These are phyloP conservation scores for Botrytis cinerea DNA, from an alignment of 2,329 filamentous ascomycete genomes.

Conservation along the genomic window DNA sequence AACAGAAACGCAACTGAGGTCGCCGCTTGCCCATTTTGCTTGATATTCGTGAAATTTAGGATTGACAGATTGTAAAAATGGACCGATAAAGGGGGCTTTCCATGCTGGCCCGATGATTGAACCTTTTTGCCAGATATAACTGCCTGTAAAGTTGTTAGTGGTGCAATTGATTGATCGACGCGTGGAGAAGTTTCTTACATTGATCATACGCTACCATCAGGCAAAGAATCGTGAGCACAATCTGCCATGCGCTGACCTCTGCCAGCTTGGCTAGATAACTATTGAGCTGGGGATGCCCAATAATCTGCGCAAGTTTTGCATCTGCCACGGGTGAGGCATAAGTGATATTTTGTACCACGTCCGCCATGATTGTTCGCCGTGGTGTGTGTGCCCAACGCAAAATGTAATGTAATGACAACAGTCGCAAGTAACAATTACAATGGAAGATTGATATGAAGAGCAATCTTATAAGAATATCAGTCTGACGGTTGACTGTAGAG, in stretches of 20 bases:
- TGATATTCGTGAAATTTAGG: conserved; percentile 91
- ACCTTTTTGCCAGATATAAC: conserved; percentile 74
- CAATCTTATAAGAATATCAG: neutral
- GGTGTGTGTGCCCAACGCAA: neutral
- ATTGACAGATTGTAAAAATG: conserved; percentile 88
- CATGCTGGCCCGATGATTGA: conserved; percentile 71
- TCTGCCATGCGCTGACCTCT: conserved; percentile 58
- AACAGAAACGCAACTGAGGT: conserved; percentile 94
- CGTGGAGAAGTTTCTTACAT: conserved; percentile 56
- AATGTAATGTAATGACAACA: neutral
- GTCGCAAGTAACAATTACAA: neutral
- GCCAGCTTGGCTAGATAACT: conserved; percentile 32
- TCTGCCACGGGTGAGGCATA: conserved; percentile 41
- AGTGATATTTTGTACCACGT: conserved; percentile 35
- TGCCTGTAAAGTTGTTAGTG: conserved; percentile 54
- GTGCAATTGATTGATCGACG: neutral
- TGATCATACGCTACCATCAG: conserved; percentile 84
- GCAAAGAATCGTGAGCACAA: conserved; percentile 69
- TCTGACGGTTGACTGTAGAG: neutral
- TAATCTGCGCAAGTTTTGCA: conserved; percentile 36
- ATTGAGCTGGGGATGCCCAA: conserved; percentile 35
- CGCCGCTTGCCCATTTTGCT: conserved; percentile 87
- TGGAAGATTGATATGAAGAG: neutral
- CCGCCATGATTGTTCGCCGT: conserved; percentile 13
- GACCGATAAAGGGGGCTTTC: conserved; percentile 90